Conservation (phyloP, 2,329 filamentous ascomycete species). For the Aureobasidium sp. region DNA sequence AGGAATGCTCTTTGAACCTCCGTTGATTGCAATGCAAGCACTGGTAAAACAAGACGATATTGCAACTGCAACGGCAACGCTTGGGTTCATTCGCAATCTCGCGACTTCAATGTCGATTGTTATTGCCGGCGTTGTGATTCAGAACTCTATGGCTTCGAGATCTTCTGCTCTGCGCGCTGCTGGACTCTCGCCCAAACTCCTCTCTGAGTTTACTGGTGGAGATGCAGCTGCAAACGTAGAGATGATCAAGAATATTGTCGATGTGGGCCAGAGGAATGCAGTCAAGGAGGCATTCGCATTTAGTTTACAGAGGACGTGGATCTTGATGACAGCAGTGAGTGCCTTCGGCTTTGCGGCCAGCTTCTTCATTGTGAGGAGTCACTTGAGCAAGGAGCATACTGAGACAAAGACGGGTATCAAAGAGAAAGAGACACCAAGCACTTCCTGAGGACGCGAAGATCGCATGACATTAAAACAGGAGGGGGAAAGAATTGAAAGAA, state of each 20-base stretch:
- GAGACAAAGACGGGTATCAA: conserved; percentile 42
- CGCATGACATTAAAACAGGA: background rate
- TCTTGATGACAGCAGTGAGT: conserved; percentile 43
- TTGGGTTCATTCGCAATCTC: conserved; percentile 40
- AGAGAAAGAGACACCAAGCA: background rate
- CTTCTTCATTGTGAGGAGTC: conserved; percentile 65
- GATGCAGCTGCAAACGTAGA: conserved; percentile 41
- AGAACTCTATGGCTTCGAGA: conserved; percentile 31
- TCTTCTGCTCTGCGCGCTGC: conserved; percentile 11
- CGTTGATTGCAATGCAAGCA: conserved; percentile 49
- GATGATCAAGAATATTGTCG: conserved; percentile 31
- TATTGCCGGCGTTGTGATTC: conserved; percentile 43
- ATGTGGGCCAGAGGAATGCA: conserved; percentile 30
- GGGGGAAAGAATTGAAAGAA: background rate
- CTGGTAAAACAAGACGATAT: conserved; percentile 40
- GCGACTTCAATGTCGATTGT: conserved; percentile 41
- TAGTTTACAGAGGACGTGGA: conserved; percentile 43
- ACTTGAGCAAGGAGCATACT: conserved; percentile 41
- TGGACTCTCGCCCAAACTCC: conserved; percentile 21
- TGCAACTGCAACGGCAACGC: conserved; percentile 44
- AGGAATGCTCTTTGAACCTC: conserved; percentile 46
- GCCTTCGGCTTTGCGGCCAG: conserved; percentile 83
- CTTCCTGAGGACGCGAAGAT: background rate
- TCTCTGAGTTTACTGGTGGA: conserved; percentile 31
- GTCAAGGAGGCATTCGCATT: conserved; percentile 40